A percentile compares a stretch with the other conserved stretches of the same genome.
phyloP scores from a whole-genome alignment of 768 basidiomycete genomes.

The Boletus sp. region DNA sequence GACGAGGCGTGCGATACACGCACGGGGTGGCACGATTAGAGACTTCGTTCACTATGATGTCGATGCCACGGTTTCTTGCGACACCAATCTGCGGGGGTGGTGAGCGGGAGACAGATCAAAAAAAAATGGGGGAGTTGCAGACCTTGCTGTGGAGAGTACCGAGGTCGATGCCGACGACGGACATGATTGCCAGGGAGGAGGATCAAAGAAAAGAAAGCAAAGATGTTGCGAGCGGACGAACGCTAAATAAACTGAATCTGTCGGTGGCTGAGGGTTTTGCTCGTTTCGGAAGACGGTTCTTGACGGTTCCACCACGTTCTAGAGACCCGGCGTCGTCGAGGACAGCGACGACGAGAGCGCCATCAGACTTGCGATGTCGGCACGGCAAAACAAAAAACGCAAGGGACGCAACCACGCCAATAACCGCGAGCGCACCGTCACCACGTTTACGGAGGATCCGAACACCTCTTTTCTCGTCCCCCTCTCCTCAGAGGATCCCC shows the following conservation, averaged over 20 bases:
- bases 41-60: constrained; percentile 97
- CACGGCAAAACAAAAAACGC: constrained; percentile 62
- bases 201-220: neutral
- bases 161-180: constrained; percentile 94
- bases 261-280: constrained; percentile 21
- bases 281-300: constrained; percentile 25
- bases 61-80: constrained; percentile 92
- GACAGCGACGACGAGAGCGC: neutral
- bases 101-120: neutral
- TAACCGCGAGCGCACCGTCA: constrained; percentile 65
- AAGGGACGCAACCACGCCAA: constrained; percentile 52
- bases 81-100: constrained; percentile 74
- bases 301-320: constrained; percentile 27
- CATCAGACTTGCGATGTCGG: constrained; percentile 43
- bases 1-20: constrained; percentile 31
- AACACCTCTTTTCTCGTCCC: constrained; percentile 52
- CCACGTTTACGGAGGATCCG: constrained; percentile 60
- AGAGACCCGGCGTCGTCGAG: constrained; percentile 3
- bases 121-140: constrained; percentile 5
- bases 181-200: constrained; percentile 44
- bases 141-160: constrained; percentile 90
- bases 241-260: neutral
- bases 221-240: too few species aligned
- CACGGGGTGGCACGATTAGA: constrained; percentile 96
- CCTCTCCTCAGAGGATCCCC: constrained; percentile 49